Conservation (phyloP, 2,329 filamentous ascomycete species). For the Aspergillaceae sp. region DNA sequence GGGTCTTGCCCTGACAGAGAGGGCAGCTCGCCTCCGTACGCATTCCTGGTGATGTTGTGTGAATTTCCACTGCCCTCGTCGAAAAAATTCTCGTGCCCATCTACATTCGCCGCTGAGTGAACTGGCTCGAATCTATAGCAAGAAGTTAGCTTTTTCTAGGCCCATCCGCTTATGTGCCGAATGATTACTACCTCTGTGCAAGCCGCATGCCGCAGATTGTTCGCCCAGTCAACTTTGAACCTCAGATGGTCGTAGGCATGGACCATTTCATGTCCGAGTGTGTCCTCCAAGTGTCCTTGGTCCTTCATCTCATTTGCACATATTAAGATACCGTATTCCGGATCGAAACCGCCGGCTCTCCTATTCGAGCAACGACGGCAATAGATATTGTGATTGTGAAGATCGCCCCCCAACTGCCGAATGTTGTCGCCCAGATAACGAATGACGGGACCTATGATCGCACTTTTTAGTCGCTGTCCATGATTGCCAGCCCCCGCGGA, state of each 20-base stretch:
- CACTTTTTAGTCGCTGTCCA: slow-evolving; percentile 1
- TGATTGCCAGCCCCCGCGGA: too few species aligned
- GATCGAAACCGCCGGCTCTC: slow-evolving; percentile 75
- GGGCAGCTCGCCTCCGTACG: slow-evolving; percentile 69
- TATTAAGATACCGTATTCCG: slow-evolving; percentile 76
- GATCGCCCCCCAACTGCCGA: slow-evolving; percentile 63
- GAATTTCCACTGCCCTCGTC: slow-evolving; percentile 74
- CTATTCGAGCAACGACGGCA: slow-evolving; percentile 70
- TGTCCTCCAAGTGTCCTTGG: slow-evolving; percentile 79
- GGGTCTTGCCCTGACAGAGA: slow-evolving; percentile 70
- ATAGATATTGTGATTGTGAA: slow-evolving; percentile 66
- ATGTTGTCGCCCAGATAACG: slow-evolving; percentile 81
- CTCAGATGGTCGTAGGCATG: slow-evolving; percentile 90
- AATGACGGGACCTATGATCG: slow-evolving; percentile 57
- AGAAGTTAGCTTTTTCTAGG: slow-evolving; percentile 6
- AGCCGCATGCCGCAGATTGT: slow-evolving; percentile 77
- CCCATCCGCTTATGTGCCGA: too few species aligned
- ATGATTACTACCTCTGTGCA: slow-evolving; percentile 68
- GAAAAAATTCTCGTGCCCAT: slow-evolving; percentile 78
- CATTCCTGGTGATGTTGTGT: slow-evolving; percentile 93
- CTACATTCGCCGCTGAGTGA: slow-evolving; percentile 91
- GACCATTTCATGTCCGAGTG: slow-evolving; percentile 93
- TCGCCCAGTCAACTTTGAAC: slow-evolving; percentile 80
- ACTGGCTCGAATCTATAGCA: slow-evolving; percentile 70
- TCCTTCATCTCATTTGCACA: slow-evolving; percentile 87